Evolutionary conservation across 768 basidiomycete species (phyloP), one percentile per base, ranked within the genome.

Genomic region (Suillus subaureus): DNA sequence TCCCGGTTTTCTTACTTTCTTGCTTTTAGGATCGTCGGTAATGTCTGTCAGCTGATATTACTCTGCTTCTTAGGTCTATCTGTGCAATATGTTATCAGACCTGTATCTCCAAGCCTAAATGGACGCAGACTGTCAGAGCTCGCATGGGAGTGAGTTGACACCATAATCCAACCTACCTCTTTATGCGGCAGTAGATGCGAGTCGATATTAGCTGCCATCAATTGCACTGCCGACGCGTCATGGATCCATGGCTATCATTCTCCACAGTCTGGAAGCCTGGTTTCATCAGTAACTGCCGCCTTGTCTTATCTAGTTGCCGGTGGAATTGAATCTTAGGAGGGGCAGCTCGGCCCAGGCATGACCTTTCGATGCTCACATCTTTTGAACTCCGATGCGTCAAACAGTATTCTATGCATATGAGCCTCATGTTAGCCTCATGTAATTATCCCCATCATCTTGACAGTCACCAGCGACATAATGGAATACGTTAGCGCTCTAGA

Each of bases 61-160:
- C 23, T 49, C 49, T 23, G n/a, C 12, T n/a, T 12, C n/a, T 12
- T 23, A 47, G 45, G 45, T 47, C 12, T 62, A 3, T 49, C 49
- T 26, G 26, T 49, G 23, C 13, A 49, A 49, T 7, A 23, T 13
- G 49, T 74, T 74, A 16, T 80, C 80, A 37, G 78, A 63, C 2
- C 69, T 68, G 26, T 75, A 79, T n/a, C 21, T 82, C 80, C 58
- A 84, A 77, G 16, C 73, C 74, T 16, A 11, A 11, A 28, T 52
- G 51, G 6, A 51, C 16, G 15, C 16, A 52, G 26, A 52, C 51
- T 8, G 15, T 16, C 51, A 16, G 26, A 16, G 26, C 51, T 52
- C 15, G 26, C 26, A 28, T 28, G 26, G 6, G 15, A 52, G 51
- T 28, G 7, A 52, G 51, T 16, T 28, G 28, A 54, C 9, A 54